Percentiles rank a stretch among this genome's conserved stretches.
Evolutionary conservation across 2,329 filamentous ascomycete genomes (phyloP).

Genomic region (Penicillium sp.): DNA sequence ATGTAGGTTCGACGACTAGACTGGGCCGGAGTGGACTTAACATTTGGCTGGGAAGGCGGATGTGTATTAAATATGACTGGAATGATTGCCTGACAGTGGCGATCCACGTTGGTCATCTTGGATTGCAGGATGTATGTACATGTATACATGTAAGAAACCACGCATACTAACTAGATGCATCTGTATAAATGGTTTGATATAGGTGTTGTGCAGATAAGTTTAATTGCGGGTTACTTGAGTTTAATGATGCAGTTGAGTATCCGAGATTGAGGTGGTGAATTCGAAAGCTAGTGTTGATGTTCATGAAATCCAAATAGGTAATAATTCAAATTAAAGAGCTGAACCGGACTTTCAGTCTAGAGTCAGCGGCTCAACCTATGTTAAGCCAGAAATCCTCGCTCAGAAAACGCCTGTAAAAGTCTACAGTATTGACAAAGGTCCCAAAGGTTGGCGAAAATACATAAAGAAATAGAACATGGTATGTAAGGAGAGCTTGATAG

Average conservation of each 20-base stretch:
- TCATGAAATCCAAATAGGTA: background rate
- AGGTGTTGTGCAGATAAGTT: background rate
- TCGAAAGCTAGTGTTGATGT: background rate
- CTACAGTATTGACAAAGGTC: background rate
- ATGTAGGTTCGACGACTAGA: background rate
- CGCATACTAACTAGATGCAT: background rate
- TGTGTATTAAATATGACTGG: background rate
- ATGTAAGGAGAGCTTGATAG: background rate
- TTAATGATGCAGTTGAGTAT: background rate
- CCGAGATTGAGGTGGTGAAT: background rate
- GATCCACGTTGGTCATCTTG: background rate
- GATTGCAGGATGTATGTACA: background rate
- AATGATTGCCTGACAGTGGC: background rate
- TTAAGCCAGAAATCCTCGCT: background rate
- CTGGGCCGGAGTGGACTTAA: background rate
- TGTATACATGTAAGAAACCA: background rate
- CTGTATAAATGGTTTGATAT: background rate
- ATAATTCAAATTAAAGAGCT: background rate
- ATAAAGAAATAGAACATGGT: background rate
- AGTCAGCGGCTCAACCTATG: background rate
- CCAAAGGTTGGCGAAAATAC: background rate
- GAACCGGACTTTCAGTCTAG: background rate
- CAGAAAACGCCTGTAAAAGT: background rate
- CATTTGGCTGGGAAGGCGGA: background rate
- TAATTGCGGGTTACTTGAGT: background rate